A percentile compares a stretch with the other conserved stretches of the same genome.
phyloP scores from a whole-genome alignment of 345 rosid species.

The Moricandia arvensis region DNA sequence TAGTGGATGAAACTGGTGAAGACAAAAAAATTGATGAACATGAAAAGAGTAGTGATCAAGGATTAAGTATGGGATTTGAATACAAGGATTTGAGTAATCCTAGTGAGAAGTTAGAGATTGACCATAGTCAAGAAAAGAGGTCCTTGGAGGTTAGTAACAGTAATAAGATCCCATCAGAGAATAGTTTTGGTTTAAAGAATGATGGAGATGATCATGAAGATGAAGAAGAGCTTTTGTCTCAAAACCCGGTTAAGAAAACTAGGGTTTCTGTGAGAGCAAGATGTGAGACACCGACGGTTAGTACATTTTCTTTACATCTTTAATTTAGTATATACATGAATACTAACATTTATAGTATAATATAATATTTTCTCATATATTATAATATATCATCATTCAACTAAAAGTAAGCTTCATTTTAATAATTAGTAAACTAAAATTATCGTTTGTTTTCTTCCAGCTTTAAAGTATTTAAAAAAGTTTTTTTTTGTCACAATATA shows the following conservation, averaged over 20 bases:
- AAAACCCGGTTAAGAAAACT: constrained; percentile 66
- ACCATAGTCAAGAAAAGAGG: constrained; percentile 18
- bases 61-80: constrained; percentile 49
- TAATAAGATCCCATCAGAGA: constrained; percentile 28
- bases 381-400: not conserved
- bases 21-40: constrained; percentile 11
- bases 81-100: constrained; percentile 50
- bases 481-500: not conserved
- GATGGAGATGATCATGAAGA: constrained; percentile 38
- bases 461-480: too few relatives aligned
- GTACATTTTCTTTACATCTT: constrained; percentile 20
- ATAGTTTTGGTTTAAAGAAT: constrained; percentile 32
- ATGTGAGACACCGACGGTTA: constrained; percentile 87
- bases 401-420: not conserved
- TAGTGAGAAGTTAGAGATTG: constrained; percentile 32
- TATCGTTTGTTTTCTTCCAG: not conserved
- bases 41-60: constrained; percentile 16
- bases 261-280: constrained; percentile 89
- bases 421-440: not conserved
- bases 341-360: not conserved
- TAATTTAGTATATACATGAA: not conserved
- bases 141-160: constrained; percentile 6
- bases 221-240: constrained; percentile 57
- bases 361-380: too few relatives aligned
- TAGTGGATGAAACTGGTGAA: not conserved